A percentile compares a stretch with the other conserved stretches of the same genome.
Conservation (phyloP, 345 rosid genomes). For the Corchorus capsularis region DNA sequence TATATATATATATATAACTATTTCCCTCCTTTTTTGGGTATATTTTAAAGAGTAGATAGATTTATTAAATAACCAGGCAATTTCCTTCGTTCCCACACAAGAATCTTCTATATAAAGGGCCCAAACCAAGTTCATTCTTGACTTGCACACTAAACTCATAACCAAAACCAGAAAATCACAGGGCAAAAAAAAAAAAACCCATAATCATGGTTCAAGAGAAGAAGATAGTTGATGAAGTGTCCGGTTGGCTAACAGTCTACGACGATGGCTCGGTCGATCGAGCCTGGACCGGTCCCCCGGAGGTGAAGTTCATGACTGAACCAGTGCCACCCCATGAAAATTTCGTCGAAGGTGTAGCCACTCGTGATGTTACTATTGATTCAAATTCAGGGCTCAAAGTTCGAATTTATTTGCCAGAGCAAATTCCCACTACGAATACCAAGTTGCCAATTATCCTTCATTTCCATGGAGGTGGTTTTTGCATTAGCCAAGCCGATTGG, state of each 20-base stretch:
- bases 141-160: neutral
- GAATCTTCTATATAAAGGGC: neutral
- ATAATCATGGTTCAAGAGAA: conserved; percentile 34
- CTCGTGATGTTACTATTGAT: conserved; percentile 43
- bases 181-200: neutral
- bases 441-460: conserved; percentile 55
- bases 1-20: too few relatives aligned
- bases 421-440: too few relatives aligned
- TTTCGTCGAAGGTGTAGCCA: conserved; percentile 53
- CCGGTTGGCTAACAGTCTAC: conserved; percentile 64
- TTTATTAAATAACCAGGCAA: neutral
- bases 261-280: conserved; percentile 66
- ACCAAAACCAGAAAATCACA: neutral
- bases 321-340: conserved; percentile 50
- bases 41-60: neutral
- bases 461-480: conserved; percentile 57
- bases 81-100: neutral
- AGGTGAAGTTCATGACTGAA: conserved; percentile 59
- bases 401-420: conserved; percentile 54
- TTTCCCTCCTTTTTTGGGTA: too few relatives aligned
- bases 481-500: conserved; percentile 48
- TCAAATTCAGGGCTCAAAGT: conserved; percentile 33
- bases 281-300: conserved; percentile 65
- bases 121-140: neutral
- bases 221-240: conserved; percentile 50